Percentiles rank a stretch among this genome's conserved stretches.
Evolutionary conservation across 2,329 filamentous ascomycete species (phyloP).

Genomic region (Coniochaeta sp.): DNA sequence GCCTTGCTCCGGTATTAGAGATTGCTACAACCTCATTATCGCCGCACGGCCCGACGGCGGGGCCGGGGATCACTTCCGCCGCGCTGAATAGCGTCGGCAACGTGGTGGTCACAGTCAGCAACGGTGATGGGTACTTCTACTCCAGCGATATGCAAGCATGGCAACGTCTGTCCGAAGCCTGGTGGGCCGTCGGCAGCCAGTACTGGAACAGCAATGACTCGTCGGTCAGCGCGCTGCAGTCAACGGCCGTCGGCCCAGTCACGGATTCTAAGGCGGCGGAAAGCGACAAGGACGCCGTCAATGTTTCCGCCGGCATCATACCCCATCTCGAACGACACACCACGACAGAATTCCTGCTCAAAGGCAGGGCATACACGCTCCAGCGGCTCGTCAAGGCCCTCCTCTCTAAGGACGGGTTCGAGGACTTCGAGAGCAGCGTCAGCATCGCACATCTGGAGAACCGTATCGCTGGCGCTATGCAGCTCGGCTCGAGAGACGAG

Average conservation of each 20-base stretch:
- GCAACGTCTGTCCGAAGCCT: slow-evolving; percentile 93
- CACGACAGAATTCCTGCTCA: slow-evolving; percentile 84
- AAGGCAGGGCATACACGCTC: slow-evolving; percentile 84
- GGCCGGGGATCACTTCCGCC: slow-evolving; percentile 82
- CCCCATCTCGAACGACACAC: slow-evolving; percentile 91
- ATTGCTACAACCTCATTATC: slow-evolving; percentile 74
- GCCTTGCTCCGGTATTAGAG: slow-evolving; percentile 81
- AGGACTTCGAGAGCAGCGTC: slow-evolving; percentile 83
- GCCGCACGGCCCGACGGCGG: slow-evolving; percentile 65
- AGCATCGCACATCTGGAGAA: slow-evolving; percentile 95
- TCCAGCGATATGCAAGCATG: slow-evolving; percentile 78
- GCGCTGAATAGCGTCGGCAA: slow-evolving; percentile 83
- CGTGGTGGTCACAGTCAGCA: slow-evolving; percentile 83
- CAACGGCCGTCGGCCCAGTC: slow-evolving; percentile 57
- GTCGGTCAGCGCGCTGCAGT: slow-evolving; percentile 72
- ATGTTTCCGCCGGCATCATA: slow-evolving; percentile 84
- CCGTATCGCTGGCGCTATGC: slow-evolving; percentile 79
- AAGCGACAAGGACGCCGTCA: slow-evolving; percentile 29
- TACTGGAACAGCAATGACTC: slow-evolving; percentile 99
- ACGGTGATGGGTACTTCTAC: slow-evolving; percentile 92
- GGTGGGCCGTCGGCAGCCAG: slow-evolving; percentile 97
- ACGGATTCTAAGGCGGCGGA: slow-evolving; percentile 38
- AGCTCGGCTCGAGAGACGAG: slow-evolving; percentile 80
- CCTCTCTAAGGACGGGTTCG: slow-evolving; percentile 82
- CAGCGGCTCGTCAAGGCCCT: slow-evolving; percentile 87